Evolutionary conservation across 352 stramenopile genomes (phyloP).

Genomic region (Elongisporangium undulatum): DNA sequence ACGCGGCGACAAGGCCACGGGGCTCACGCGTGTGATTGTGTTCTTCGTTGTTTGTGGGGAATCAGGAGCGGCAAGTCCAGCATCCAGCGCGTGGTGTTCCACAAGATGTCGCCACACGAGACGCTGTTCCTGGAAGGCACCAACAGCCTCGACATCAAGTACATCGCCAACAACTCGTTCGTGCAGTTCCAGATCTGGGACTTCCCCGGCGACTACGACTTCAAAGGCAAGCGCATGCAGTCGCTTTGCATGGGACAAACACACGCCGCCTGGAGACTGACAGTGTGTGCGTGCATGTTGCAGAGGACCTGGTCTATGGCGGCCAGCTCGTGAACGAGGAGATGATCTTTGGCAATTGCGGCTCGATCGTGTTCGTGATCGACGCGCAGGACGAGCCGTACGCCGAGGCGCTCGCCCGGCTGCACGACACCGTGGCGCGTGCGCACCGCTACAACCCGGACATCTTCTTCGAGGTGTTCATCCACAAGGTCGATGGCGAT

Average conservation of each 20-base stretch:
- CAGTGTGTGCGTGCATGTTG: neutral
- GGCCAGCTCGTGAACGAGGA: slow-evolving; percentile 88
- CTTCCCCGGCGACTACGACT: slow-evolving; percentile 95
- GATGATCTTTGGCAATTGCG: slow-evolving; percentile 90
- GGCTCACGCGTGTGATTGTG: neutral
- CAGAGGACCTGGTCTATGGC: slow-evolving; percentile 85
- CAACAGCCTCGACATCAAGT: slow-evolving; percentile 90
- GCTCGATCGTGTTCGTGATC: slow-evolving; percentile 96
- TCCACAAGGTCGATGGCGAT: slow-evolving; percentile 99
- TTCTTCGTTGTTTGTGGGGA: neutral
- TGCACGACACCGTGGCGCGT: slow-evolving; percentile 86
- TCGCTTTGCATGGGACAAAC: neutral
- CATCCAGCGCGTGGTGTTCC: slow-evolving; percentile 97
- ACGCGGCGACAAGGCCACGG: neutral
- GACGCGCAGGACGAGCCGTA: slow-evolving; percentile 96
- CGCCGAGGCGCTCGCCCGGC: slow-evolving; percentile 76
- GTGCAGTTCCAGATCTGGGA: slow-evolving; percentile 99
- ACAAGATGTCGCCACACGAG: slow-evolving; percentile 99
- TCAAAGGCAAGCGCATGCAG: slow-evolving; percentile 37
- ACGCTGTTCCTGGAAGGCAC: slow-evolving; percentile 94
- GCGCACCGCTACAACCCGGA: slow-evolving; percentile 92
- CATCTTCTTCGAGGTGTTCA: slow-evolving; percentile 98
- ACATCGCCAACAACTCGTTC: slow-evolving; percentile 97
- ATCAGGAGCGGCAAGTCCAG: slow-evolving; percentile 83
- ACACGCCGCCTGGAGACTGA: neutral